These are phyloP conservation scores for Sporisorium graminicola DNA, from an alignment of 1,284 basidiomycete species.

Conservation along the genomic window DNA sequence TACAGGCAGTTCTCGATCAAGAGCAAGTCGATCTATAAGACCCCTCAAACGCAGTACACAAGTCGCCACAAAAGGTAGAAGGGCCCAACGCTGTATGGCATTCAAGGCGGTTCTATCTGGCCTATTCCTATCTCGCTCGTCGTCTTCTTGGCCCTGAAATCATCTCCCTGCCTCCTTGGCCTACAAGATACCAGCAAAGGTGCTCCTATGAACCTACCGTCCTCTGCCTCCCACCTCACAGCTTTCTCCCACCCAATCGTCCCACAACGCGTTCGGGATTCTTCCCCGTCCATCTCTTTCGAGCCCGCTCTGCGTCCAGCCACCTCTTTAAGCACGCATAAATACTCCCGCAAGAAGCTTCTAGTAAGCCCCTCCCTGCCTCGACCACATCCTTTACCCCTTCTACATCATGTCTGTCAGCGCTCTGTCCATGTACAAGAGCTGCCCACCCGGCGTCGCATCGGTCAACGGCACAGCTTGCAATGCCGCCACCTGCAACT, in stretches of 20 bases:
- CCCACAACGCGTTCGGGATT: background rate
- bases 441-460: slow-evolving; percentile 55
- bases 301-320: background rate
- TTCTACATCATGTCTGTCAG: slow-evolving; percentile 40
- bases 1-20: background rate
- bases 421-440: slow-evolving; percentile 43
- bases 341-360: background rate
- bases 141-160: background rate
- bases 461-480: slow-evolving; percentile 48
- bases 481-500: slow-evolving; percentile 55
- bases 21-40: background rate
- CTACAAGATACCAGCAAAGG: background rate
- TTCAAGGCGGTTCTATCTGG: too few relatives aligned
- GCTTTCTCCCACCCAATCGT: background rate
- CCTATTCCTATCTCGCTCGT: background rate
- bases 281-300: background rate
- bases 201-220: background rate
- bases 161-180: too few relatives aligned
- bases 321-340: background rate
- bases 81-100: too few relatives aligned
- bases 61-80: background rate
- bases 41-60: background rate
- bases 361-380: background rate
- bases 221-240: background rate
- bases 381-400: background rate